Evolutionary conservation across 2,329 filamentous ascomycete genomes (phyloP), one percentile per base, ranked within the genome.

Genomic region (Alternaria conjuncta): DNA sequence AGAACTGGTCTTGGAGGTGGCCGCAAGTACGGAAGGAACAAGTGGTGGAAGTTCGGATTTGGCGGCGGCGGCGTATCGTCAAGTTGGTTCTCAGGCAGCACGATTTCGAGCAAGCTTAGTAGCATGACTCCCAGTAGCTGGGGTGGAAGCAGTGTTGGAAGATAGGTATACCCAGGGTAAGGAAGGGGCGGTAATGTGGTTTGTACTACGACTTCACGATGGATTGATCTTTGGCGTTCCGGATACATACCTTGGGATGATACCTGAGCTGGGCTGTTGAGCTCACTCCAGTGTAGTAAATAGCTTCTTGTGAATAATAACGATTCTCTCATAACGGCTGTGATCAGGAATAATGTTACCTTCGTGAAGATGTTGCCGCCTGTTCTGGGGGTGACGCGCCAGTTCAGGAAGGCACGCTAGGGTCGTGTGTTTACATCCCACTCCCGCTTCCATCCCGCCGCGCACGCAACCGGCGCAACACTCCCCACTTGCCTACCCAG

Each of bases 81-180:
- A 6, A 82, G 78, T 63, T 76, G 82, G 78, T 78, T 78, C 64
- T 78, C 70, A 41, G 75, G 77, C 20, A 77, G 77, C 56, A 73
- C 71, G 60, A 76, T 80, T 44, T 75, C 75, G 15, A 81, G 76
- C 58, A 83, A 80, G 70, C 47, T 80, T 18, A 76, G 71, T 44
- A 75, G 71, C 60, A 73, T 74, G 64, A 60, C 72, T 30, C 76
- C 76, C 30, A 78, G 76, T 59, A 71, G 59, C 61, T 78, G 77
- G 77, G 66, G 75, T 10, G 77, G 77, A 7, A 78, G 76, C 47
- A 74, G 71, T 57, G 66, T 74, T 3, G 72, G 75, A 43, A 50
- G 60, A 26, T 63, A 55, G 44, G 56, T 28, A 47, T 30, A 47
- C 23, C 44, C 57, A 23, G 47, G 41, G 51, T 41, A 64, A 28